These are phyloP conservation scores for Euphrasia confusa DNA, from an alignment of 257 asterid genomes.

Conservation along the genomic window DNA sequence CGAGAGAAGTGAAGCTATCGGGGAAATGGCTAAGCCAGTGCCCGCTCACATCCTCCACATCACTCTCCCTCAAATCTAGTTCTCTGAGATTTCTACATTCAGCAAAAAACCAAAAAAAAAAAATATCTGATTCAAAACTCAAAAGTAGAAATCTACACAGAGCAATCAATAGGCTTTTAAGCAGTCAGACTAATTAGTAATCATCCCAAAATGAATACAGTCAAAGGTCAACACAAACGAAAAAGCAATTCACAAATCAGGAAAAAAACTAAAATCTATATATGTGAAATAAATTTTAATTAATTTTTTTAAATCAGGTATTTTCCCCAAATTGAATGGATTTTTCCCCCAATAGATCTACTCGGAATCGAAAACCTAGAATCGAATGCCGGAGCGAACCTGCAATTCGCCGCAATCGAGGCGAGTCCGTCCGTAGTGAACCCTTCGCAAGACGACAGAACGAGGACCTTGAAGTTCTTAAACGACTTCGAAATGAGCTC, in stretches of 20 bases:
- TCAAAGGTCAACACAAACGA: too few relatives aligned
- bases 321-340: too few relatives aligned
- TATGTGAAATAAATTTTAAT: not conserved
- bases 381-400: conserved; percentile 11
- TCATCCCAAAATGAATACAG: too few relatives aligned
- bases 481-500: conserved; percentile 75
- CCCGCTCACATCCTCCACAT: conserved; percentile 62
- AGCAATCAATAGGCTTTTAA: too few relatives aligned
- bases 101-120: not conserved
- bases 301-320: too few relatives aligned
- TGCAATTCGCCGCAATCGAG: conserved; percentile 87
- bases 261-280: conserved; percentile 2
- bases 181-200: too few relatives aligned
- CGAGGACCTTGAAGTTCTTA: conserved; percentile 69
- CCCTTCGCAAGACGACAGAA: conserved; percentile 76
- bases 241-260: conserved; percentile 8
- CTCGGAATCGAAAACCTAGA: too few relatives aligned
- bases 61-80: conserved; percentile 65
- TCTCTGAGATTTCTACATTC: conserved; percentile 54
- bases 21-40: conserved; percentile 76
- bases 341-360: too few relatives aligned
- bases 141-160: not conserved
- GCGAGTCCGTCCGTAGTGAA: conserved; percentile 86
- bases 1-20: conserved; percentile 49
- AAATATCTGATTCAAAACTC: conserved; percentile 13